phyloP scores from a whole-genome alignment of 2,329 filamentous ascomycete species.

The Aspergillus udagawae region DNA sequence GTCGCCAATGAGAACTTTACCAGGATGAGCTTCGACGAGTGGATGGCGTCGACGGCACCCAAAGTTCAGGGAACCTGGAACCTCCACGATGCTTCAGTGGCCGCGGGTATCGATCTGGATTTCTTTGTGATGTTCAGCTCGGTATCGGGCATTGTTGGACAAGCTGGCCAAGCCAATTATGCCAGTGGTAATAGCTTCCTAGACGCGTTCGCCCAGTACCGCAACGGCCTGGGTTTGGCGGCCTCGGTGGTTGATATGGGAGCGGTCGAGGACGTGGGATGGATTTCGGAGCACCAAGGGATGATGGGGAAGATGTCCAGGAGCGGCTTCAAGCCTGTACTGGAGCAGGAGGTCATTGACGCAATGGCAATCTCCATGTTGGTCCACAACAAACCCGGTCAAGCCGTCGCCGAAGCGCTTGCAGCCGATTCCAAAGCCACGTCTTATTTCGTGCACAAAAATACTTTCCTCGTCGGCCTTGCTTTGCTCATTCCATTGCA shows the following conservation, averaged over 20 bases:
- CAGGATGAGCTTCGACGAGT: constrained; percentile 32
- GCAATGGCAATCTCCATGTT: background rate
- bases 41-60: constrained; percentile 22
- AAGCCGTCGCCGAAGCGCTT: background rate
- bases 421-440: background rate
- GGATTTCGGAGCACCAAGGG: background rate
- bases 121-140: constrained; percentile 44
- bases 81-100: constrained; percentile 15
- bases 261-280: constrained; percentile 11
- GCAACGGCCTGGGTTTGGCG: constrained; percentile 11
- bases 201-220: constrained; percentile 22
- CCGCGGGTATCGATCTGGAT: constrained; percentile 26
- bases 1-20: background rate
- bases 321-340: background rate
- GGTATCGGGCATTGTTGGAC: constrained; percentile 27
- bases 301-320: background rate
- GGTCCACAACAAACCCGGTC: background rate
- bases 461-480: background rate
- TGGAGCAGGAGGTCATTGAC: background rate
- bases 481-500: background rate
- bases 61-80: constrained; percentile 31
- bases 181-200: constrained; percentile 35
- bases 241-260: constrained; percentile 14
- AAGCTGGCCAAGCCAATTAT: constrained; percentile 31
- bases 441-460: background rate